A percentile compares a stretch with the other conserved stretches of the same genome.
These are phyloP conservation scores for Cyclotella cryptica DNA, from an alignment of 108 stramenopile genomes.

Conservation along the genomic window DNA sequence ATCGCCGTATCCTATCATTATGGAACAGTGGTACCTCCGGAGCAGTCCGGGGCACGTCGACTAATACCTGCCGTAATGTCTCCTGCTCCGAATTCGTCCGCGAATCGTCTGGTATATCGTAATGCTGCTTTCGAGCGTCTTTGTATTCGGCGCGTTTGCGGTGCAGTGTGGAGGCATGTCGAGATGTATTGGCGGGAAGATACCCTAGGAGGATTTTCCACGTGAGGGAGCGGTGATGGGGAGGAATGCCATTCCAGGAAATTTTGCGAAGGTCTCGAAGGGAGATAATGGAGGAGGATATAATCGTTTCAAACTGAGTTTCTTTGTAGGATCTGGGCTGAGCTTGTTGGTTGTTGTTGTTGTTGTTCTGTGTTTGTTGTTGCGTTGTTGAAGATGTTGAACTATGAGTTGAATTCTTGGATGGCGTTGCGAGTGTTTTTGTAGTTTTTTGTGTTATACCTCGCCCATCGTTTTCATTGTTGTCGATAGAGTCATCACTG, in stretches of 20 bases:
- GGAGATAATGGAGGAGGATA: constrained; percentile 62
- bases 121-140: constrained; percentile 85
- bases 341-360: constrained; percentile 18
- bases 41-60: constrained; percentile 96
- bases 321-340: constrained; percentile 64
- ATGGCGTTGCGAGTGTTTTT: not conserved
- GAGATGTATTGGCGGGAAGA: constrained; percentile 74
- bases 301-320: constrained; percentile 63
- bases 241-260: constrained; percentile 86
- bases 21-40: constrained; percentile 95
- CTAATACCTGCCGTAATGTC: constrained; percentile 94
- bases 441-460: not conserved
- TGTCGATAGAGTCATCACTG: not conserved
- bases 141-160: constrained; percentile 85
- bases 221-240: constrained; percentile 63
- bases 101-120: constrained; percentile 83
- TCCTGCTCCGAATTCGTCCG: constrained; percentile 93
- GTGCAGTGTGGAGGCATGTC: constrained; percentile 63
- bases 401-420: not conserved
- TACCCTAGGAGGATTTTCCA: constrained; percentile 89
- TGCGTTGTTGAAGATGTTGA: constrained; percentile 8
- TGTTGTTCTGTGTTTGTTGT: constrained; percentile 53
- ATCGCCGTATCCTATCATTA: constrained; percentile 85
- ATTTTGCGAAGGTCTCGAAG: constrained; percentile 72
- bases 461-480: not conserved